phyloP scores from a whole-genome alignment of 768 basidiomycete species.

The Lentinula detonsa region DNA sequence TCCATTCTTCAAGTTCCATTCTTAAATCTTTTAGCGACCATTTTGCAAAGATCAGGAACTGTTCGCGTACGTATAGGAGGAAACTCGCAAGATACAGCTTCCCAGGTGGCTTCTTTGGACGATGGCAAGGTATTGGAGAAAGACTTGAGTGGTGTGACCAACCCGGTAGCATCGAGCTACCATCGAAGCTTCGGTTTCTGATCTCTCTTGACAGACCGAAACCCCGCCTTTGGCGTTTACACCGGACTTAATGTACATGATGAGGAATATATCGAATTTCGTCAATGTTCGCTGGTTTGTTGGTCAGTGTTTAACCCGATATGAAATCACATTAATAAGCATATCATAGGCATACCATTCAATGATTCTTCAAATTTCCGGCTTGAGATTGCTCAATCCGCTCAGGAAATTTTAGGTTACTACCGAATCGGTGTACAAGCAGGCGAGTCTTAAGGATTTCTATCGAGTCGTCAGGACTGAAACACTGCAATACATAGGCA shows the following conservation, averaged over 20 bases:
- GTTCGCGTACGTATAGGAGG: slow-evolving; percentile 50
- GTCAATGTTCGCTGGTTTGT: slow-evolving; percentile 46
- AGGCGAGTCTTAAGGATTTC: slow-evolving; percentile 26
- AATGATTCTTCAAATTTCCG: slow-evolving; percentile 39
- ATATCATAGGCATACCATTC: slow-evolving; percentile 31
- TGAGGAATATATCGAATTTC: slow-evolving; percentile 38
- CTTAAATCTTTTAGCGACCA: slow-evolving; percentile 50
- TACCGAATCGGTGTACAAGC: slow-evolving; percentile 47
- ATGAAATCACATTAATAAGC: neutral
- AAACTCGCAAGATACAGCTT: slow-evolving; percentile 50
- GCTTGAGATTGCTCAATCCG: slow-evolving; percentile 38
- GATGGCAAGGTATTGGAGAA: slow-evolving; percentile 37
- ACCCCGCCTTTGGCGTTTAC: slow-evolving; percentile 51
- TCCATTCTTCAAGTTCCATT: slow-evolving; percentile 37
- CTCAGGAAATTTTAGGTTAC: slow-evolving; percentile 45
- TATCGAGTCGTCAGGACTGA: neutral
- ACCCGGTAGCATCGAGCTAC: slow-evolving; percentile 16
- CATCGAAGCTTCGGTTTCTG: neutral
- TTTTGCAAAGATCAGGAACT: slow-evolving; percentile 40
- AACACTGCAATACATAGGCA: neutral
- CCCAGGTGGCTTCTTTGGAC: slow-evolving; percentile 27
- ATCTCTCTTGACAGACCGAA: slow-evolving; percentile 28
- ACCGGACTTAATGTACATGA: slow-evolving; percentile 44
- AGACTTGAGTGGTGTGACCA: slow-evolving; percentile 15
- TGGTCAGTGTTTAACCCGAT: slow-evolving; percentile 17